Percentiles rank a stretch among this genome's conserved stretches.
Evolutionary conservation across 179 eudicot species (phyloP).

Genomic region (Camellia oleifera): DNA sequence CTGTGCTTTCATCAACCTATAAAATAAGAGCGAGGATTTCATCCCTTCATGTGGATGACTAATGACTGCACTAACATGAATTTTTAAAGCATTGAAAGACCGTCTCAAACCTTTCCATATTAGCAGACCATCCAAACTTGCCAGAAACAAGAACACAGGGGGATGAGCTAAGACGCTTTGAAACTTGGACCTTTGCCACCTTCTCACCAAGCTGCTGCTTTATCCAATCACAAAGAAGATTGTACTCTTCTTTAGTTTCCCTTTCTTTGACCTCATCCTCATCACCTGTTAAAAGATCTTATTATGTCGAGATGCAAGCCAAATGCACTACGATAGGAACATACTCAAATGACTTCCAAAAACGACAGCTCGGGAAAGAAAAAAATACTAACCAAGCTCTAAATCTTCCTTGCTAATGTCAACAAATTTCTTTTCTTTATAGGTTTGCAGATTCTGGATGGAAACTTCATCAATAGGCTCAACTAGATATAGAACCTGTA

Average conservation of each 20-base stretch:
- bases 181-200: conserved; percentile 95
- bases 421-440: conserved; percentile 96
- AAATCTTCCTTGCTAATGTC: conserved; percentile 99
- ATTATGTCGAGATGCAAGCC: conserved; percentile 6
- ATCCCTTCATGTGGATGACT: not conserved
- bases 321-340: not conserved
- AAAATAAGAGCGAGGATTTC: conserved; percentile 4
- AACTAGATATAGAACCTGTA: conserved; percentile 79
- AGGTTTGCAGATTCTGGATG: conserved; percentile 88
- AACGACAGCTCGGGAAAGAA: not conserved
- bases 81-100: not conserved
- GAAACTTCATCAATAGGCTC: conserved; percentile 99
- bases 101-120: conserved; percentile 76
- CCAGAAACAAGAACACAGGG: conserved; percentile 99
- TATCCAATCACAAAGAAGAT: conserved; percentile 91
- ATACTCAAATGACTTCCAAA: not conserved
- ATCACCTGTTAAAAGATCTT: conserved; percentile 48
- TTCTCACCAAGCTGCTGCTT: conserved; percentile 96
- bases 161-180: conserved; percentile 90
- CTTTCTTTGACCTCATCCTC: conserved; percentile 89
- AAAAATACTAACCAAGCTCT: conserved; percentile 70
- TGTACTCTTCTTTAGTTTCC: conserved; percentile 82
- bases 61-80: not conserved
- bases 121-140: conserved; percentile 99
- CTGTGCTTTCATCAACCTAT: conserved; percentile 95